A percentile compares a stretch with the other conserved stretches of the same genome.
These are phyloP conservation scores for Croton setiger DNA, from an alignment of 441 rosid genomes.

Conservation along the genomic window DNA sequence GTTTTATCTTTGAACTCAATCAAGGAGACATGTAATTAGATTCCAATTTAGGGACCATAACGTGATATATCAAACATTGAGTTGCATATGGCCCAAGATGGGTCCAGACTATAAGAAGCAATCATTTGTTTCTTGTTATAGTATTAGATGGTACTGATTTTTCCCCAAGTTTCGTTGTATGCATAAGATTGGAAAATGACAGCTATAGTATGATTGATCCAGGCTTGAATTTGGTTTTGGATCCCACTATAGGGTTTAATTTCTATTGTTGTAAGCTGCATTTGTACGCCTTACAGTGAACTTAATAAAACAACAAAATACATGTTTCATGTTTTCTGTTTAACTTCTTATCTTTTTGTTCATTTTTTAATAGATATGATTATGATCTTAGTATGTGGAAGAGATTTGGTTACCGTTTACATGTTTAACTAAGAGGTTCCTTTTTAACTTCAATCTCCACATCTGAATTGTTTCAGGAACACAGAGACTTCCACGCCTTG, in stretches of 20 bases:
- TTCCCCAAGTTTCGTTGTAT: not conserved
- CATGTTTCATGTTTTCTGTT: too few species aligned
- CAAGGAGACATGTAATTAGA: too few species aligned
- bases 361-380: not conserved
- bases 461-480: constrained; percentile 66
- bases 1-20: too few species aligned
- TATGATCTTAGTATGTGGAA: not conserved
- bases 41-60: too few species aligned
- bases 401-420: constrained; percentile 3
- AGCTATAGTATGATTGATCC: not conserved
- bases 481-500: constrained; percentile 98
- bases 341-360: not conserved
- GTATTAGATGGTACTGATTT: not conserved
- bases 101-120: not conserved
- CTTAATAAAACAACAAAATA: not conserved
- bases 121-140: constrained; percentile 1
- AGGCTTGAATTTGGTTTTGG: not conserved
- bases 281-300: not conserved
- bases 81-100: not conserved
- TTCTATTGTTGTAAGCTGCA: not conserved
- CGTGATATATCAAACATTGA: not conserved
- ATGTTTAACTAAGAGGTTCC: constrained; percentile 3
- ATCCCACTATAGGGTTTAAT: not conserved
- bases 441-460: constrained; percentile 15
- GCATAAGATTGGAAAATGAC: not conserved